Base-by-base conservation (phyloP, 1,284 basidiomycete species). In the Marasmius oreades region DNA sequence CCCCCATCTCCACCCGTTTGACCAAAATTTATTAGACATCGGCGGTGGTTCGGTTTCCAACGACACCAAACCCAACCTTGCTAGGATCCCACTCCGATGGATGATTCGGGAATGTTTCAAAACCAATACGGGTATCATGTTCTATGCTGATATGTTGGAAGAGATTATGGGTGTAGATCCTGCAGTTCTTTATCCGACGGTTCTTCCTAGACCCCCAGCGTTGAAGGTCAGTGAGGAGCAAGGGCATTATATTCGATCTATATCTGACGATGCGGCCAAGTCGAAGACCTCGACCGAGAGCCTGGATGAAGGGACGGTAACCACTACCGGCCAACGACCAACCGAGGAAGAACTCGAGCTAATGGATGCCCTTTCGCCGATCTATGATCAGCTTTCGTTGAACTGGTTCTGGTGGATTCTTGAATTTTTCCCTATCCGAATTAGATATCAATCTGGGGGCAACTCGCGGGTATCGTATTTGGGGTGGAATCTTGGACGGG, bases 331-430 rank as follows among this genome's bases (percentile, higher is more conserved):
- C 63, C 51, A 33, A 53, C 8, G 60, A 43, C 2, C 51, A 50
- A 60, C 60, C 34, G 82, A 84, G 64, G 77, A 78, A 61, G 71
- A 79, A 44, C 73, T 79, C 53, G 81, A 85, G 31, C 65, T 78
- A 10, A 66, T 66, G 28, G 84, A 86, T 61, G 77, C 80, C 12
- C 61, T 81, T 28, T 74, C 74, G 31, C 76, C 76, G 0, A 67
- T 80, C 7, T 81, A 81, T 61, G 84, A 86, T 61, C 73, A 82
- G 64, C 72, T 86, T 22, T 57, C 64, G 24, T 46, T 76, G n/a
- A 60, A 66, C 36, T 71, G 66, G 57, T 53, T 44, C 18, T 86
- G 84, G 84, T 85, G 83, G 83, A 55, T 80, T 28, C 66, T 86
- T 33, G 84, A 86, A 61, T 20, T 77, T 16, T 18, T 78, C 10